These are phyloP conservation scores for Bolboschoenoplectus hybrid DNA, from an alignment of 202 grass and related monocot genomes.

Conservation along the genomic window DNA sequence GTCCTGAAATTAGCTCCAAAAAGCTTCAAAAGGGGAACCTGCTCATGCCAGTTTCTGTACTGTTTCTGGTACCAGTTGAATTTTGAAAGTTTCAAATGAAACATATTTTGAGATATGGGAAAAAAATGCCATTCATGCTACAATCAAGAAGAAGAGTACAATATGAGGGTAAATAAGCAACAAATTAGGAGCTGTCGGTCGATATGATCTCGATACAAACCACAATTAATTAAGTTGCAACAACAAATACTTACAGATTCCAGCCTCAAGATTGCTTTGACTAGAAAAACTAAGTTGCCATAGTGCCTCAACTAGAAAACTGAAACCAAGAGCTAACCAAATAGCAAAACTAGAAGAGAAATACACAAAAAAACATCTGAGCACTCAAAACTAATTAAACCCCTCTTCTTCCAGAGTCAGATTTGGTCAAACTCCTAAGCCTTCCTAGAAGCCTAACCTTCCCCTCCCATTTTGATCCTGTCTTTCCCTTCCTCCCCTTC, in stretches of 20 bases:
- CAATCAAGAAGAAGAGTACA: background rate
- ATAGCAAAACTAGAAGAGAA: background rate
- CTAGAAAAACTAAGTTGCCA: slow-evolving; percentile 15
- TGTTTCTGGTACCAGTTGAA: background rate
- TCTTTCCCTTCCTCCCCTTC: slow-evolving; percentile 52
- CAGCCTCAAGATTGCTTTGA: background rate
- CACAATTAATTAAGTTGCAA: background rate
- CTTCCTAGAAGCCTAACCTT: slow-evolving; percentile 80
- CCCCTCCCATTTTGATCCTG: slow-evolving; percentile 71
- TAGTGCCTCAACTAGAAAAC: background rate
- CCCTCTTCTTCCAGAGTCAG: slow-evolving; percentile 76
- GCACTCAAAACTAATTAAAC: slow-evolving; percentile 50
- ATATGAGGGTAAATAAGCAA: background rate
- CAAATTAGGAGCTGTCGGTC: background rate
- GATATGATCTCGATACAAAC: background rate
- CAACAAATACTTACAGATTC: slow-evolving; percentile 32
- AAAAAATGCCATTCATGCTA: background rate
- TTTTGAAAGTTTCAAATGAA: background rate
- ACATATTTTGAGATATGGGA: background rate
- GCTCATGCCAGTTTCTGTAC: background rate
- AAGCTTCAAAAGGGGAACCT: slow-evolving; percentile 4
- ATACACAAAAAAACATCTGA: background rate
- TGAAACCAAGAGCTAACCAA: background rate
- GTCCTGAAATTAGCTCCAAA: background rate
- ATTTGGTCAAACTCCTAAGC: slow-evolving; percentile 87